Conservation (phyloP, 768 basidiomycete genomes). For the Crucibulum laeve region DNA sequence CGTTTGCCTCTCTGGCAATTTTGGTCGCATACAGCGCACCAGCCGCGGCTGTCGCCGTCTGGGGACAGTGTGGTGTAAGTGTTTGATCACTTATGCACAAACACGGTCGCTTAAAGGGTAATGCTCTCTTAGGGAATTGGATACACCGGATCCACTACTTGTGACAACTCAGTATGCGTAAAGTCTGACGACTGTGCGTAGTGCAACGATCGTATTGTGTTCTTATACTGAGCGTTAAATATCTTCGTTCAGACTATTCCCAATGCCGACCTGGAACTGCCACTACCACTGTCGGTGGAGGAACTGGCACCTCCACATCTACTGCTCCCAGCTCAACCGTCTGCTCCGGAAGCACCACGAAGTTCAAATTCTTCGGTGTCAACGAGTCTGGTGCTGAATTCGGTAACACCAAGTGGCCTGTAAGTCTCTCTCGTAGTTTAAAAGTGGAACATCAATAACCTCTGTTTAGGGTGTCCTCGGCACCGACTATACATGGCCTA, state of each 20-base stretch:
- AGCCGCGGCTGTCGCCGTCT: conserved; percentile 31
- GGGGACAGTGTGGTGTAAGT: conserved; percentile 50
- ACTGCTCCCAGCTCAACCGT: conserved; percentile 21
- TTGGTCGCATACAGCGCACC: conserved; percentile 22
- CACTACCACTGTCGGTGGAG: conserved; percentile 15
- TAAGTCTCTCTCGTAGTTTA: conserved; percentile 14
- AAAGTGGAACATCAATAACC: not conserved
- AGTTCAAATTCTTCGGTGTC: conserved; percentile 62
- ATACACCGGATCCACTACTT: conserved; percentile 40
- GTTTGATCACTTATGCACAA: conserved; percentile 2
- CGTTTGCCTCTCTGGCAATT: conserved; percentile 26
- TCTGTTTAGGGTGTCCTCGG: conserved; percentile 27
- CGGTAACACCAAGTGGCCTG: conserved; percentile 44
- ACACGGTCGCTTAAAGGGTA: not conserved
- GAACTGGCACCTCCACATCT: conserved; percentile 20
- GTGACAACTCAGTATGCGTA: conserved; percentile 38
- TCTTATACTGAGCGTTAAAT: not conserved
- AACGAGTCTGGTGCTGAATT: conserved; percentile 64
- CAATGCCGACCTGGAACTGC: conserved; percentile 38
- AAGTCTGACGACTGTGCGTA: conserved; percentile 36
- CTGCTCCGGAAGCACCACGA: conserved; percentile 38
- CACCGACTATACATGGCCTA: conserved; percentile 49
- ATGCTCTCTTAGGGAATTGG: conserved; percentile 27
- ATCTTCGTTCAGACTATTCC: conserved; percentile 33
- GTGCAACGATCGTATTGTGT: not conserved